Conservation (phyloP, 1,139 yeast genomes). For the Taphrina confusa region DNA sequence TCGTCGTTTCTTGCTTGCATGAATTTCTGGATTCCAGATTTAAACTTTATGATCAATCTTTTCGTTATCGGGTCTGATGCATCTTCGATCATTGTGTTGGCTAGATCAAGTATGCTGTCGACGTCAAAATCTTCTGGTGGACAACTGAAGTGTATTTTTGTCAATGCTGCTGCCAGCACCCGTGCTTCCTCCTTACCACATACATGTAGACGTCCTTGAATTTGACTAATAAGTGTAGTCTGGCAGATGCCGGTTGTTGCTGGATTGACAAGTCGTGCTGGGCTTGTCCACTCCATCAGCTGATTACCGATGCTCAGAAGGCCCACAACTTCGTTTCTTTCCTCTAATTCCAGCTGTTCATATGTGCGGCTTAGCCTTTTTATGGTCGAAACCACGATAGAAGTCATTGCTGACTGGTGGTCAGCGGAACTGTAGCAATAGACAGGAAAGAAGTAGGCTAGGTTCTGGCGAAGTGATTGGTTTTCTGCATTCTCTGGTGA, state of each 20-base stretch:
- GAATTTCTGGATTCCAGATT: constrained; percentile 2
- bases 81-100: constrained; percentile 37
- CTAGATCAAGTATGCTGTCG: not conserved
- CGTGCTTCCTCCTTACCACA: constrained; percentile 59
- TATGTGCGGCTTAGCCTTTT: constrained; percentile 56
- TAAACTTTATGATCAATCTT: constrained; percentile 25
- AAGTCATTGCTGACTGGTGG: constrained; percentile 70
- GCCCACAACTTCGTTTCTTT: constrained; percentile 48
- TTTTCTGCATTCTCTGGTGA: constrained; percentile 65
- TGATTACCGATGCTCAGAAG: constrained; percentile 72
- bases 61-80: constrained; percentile 15
- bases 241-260: constrained; percentile 53
- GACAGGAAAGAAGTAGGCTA: constrained; percentile 87
- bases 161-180: constrained; percentile 57
- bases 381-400: constrained; percentile 67
- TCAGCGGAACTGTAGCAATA: constrained; percentile 75
- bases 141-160: constrained; percentile 51
- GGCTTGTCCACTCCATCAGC: constrained; percentile 83
- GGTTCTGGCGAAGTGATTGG: constrained; percentile 71
- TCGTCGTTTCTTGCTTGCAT: not conserved
- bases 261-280: constrained; percentile 56
- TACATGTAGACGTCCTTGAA: constrained; percentile 52
- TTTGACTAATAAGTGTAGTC: constrained; percentile 55
- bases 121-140: constrained; percentile 44
- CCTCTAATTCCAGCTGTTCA: constrained; percentile 48